Percentiles rank a stretch among this genome's conserved stretches.
phyloP scores from a whole-genome alignment of 306 rosid genomes.

The Prosopis cineraria region DNA sequence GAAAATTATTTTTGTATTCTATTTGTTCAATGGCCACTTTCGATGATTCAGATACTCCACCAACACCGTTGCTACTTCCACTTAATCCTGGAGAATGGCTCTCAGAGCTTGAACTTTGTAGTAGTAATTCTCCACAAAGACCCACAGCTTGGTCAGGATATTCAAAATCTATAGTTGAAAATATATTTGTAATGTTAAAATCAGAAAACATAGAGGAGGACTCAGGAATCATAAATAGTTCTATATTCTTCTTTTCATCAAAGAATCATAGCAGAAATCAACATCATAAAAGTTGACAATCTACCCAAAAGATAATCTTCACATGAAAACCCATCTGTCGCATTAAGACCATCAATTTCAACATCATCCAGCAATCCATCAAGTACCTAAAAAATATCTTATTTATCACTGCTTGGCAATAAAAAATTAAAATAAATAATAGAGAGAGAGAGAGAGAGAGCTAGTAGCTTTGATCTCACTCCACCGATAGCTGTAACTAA shows the following conservation, averaged over 20 bases:
- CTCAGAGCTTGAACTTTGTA: constrained; percentile 64
- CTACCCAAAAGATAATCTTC: constrained; percentile 83
- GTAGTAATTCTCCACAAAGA: constrained; percentile 50
- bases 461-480: constrained; percentile 29
- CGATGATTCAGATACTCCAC: constrained; percentile 68
- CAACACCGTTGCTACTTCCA: constrained; percentile 63
- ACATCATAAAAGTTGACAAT: constrained; percentile 8
- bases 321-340: constrained; percentile 59
- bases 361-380: constrained; percentile 88
- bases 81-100: constrained; percentile 81
- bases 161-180: constrained; percentile 63
- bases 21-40: constrained; percentile 56
- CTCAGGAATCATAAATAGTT: background rate
- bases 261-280: constrained; percentile 24
- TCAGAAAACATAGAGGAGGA: background rate
- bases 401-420: background rate
- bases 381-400: constrained; percentile 65
- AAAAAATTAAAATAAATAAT: background rate
- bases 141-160: constrained; percentile 56
- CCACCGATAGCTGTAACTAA: constrained; percentile 31
- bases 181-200: constrained; percentile 15
- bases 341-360: constrained; percentile 71
- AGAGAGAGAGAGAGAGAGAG: constrained; percentile 8
- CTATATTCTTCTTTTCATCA: background rate
- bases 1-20: constrained; percentile 56